These are phyloP conservation scores for Leishmania gerbilli DNA, from an alignment of 208 protist genomes.

Conservation along the genomic window DNA sequence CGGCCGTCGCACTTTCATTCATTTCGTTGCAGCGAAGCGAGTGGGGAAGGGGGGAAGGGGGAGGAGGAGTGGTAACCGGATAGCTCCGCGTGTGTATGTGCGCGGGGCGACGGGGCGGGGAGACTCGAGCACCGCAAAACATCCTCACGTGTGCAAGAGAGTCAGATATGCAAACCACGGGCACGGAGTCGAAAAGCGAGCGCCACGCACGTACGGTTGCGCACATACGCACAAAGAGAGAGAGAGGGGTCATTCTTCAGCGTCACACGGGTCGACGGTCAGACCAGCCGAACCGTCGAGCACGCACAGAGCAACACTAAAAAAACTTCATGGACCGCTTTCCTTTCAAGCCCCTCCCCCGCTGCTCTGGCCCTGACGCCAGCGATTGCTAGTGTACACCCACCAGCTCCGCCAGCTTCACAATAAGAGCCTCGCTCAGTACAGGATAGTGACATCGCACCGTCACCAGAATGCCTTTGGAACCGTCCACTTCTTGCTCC, in stretches of 20 bases:
- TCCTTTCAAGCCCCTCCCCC: background rate
- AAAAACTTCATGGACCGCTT: background rate
- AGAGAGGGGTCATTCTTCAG: background rate
- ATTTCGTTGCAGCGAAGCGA: background rate
- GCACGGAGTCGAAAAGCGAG: background rate
- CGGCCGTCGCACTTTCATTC: background rate
- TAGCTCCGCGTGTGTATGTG: background rate
- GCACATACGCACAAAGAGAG: background rate
- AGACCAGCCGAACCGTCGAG: background rate
- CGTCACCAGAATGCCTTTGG: slow-evolving; percentile 43
- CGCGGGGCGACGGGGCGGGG: background rate
- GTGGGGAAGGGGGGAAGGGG: background rate
- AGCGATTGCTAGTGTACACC: background rate
- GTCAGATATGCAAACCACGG: background rate
- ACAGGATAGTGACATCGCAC: slow-evolving; percentile 50
- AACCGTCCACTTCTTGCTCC: slow-evolving; percentile 45
- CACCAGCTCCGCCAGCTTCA: slow-evolving; percentile 49
- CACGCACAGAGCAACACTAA: background rate
- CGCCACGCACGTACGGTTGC: background rate
- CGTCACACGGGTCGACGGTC: background rate
- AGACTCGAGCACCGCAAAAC: background rate
- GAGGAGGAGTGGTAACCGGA: background rate
- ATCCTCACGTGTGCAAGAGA: background rate
- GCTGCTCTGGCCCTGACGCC: background rate
- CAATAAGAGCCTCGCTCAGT: slow-evolving; percentile 58